Conservation (phyloP, 345 rosid species). For the Eucalyptus shirleyi region DNA sequence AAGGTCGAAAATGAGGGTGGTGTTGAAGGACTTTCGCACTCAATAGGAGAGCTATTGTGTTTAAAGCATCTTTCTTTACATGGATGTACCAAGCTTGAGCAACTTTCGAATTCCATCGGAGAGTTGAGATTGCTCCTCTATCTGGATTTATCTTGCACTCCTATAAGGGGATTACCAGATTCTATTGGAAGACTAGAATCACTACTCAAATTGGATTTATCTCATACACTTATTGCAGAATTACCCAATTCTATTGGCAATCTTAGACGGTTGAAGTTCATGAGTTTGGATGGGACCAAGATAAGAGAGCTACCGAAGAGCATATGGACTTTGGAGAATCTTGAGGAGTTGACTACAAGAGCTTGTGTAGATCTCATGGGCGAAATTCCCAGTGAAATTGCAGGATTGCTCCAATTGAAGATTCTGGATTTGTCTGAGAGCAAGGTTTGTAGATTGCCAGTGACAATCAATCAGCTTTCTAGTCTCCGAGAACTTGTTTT, state of each 20-base stretch:
- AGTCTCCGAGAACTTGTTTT: too few species aligned
- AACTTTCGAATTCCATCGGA: background rate
- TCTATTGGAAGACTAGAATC: background rate
- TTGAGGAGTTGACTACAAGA: background rate
- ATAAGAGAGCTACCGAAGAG: background rate
- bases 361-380: rapidly evolving
- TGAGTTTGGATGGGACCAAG: background rate
- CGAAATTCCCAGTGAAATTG: background rate
- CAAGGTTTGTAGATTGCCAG: background rate
- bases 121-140: background rate
- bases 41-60: background rate
- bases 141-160: background rate
- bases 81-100: rapidly evolving
- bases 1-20: background rate
- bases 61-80: background rate
- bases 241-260: background rate
- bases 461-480: background rate
- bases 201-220: background rate
- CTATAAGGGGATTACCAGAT: rapidly evolving
- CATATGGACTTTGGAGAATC: background rate
- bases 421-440: rapidly evolving
- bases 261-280: background rate
- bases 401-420: background rate
- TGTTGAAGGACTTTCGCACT: rapidly evolving
- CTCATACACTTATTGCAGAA: rapidly evolving